These are phyloP conservation scores for Aureobasidium sp. DNA, from an alignment of 2,329 filamentous ascomycete species.

Conservation along the genomic window DNA sequence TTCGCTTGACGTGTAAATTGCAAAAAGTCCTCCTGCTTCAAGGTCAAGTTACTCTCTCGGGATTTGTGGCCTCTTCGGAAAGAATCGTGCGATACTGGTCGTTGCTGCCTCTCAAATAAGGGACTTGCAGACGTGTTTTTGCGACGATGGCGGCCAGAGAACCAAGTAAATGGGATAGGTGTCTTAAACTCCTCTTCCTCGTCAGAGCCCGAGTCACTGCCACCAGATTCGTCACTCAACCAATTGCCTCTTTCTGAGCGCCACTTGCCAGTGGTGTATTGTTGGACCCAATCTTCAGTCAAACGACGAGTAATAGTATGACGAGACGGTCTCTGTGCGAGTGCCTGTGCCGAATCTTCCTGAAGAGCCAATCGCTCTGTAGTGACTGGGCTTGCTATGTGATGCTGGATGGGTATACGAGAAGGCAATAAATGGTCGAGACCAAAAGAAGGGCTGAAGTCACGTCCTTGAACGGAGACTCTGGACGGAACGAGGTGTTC, in stretches of 20 bases:
- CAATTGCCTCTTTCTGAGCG: constrained; percentile 71
- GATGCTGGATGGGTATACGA: constrained; percentile 15
- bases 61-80: constrained; percentile 29
- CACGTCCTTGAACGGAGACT: constrained; percentile 12
- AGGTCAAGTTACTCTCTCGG: constrained; percentile 36
- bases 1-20: constrained; percentile 20
- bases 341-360: background rate
- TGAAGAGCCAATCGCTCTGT: constrained; percentile 9
- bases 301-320: constrained; percentile 43
- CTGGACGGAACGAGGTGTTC: constrained; percentile 27
- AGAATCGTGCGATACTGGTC: constrained; percentile 5
- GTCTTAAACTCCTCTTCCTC: constrained; percentile 16
- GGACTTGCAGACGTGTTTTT: constrained; percentile 9
- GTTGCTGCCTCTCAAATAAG: background rate
- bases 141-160: constrained; percentile 13
- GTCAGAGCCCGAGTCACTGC: constrained; percentile 43
- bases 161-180: constrained; percentile 15
- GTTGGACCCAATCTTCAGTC: constrained; percentile 79
- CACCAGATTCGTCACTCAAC: constrained; percentile 69
- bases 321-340: background rate
- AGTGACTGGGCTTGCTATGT: constrained; percentile 8
- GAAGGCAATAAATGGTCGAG: constrained; percentile 28
- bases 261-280: constrained; percentile 52
- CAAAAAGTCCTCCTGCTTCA: constrained; percentile 44
- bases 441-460: constrained; percentile 20